phyloP scores from a whole-genome alignment of 148 eudicot species.

The Fallopia convolvulus region DNA sequence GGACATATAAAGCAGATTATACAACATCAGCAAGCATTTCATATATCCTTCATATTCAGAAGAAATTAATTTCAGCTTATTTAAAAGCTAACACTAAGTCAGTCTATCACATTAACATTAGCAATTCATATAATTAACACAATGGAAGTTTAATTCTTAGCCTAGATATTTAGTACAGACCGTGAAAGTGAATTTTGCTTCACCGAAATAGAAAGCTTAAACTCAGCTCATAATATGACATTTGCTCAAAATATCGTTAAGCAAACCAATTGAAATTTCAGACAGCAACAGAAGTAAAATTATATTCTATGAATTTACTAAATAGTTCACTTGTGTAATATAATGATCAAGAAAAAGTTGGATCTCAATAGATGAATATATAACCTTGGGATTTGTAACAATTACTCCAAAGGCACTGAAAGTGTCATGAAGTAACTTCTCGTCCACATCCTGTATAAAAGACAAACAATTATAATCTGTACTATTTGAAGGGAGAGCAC shows the following conservation, averaged over 20 bases:
- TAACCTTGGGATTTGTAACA: constrained; percentile 88
- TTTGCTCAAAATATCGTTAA: background rate
- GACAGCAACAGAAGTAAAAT: background rate
- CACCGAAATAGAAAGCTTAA: background rate
- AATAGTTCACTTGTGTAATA: background rate
- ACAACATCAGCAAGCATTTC: background rate
- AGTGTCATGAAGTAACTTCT: constrained; percentile 90
- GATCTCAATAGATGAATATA: background rate
- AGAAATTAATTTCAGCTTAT: background rate
- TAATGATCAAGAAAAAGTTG: background rate
- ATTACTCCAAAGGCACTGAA: constrained; percentile 99
- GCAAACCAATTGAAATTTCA: background rate
- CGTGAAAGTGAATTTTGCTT: background rate
- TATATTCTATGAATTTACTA: background rate
- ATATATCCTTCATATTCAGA: background rate
- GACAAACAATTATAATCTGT: background rate
- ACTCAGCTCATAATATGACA: background rate
- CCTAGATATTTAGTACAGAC: background rate
- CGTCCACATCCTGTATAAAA: constrained; percentile 81
- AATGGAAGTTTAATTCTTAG: background rate
- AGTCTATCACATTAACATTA: background rate
- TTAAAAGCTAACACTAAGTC: background rate
- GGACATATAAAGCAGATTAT: background rate
- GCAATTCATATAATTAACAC: background rate
- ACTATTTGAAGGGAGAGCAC: background rate